Conservation (phyloP, 1,284 basidiomycete species). For the Boletus hoseneyae region DNA sequence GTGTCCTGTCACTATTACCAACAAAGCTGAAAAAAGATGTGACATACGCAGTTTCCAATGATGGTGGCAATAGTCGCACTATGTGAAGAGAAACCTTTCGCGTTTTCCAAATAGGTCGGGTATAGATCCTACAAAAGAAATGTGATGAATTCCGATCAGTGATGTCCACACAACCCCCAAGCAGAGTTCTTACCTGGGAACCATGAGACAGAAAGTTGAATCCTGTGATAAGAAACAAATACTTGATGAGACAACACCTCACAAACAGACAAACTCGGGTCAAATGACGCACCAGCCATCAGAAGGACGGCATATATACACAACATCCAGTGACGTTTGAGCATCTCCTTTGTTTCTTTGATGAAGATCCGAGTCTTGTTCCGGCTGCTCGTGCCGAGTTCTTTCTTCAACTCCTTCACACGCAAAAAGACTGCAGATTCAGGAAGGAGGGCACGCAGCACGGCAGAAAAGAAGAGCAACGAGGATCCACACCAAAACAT, state of each 20-base stretch:
- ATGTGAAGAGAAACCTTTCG: conserved; percentile 58
- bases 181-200: conserved; percentile 49
- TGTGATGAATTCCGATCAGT: conserved; percentile 5
- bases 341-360: conserved; percentile 68
- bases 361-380: conserved; percentile 74
- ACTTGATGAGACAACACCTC: neutral
- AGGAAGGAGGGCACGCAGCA: conserved; percentile 69
- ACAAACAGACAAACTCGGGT: neutral
- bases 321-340: conserved; percentile 81
- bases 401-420: conserved; percentile 50
- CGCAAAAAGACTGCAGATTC: conserved; percentile 78
- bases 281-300: conserved; percentile 61
- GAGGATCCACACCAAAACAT: conserved; percentile 72
- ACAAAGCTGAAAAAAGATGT: conserved; percentile 25
- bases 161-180: conserved; percentile 41
- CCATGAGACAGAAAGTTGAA: conserved; percentile 95
- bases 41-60: conserved; percentile 81
- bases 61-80: conserved; percentile 85
- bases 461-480: conserved; percentile 73
- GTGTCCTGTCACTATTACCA: conserved; percentile 71
- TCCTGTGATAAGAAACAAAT: conserved; percentile 38
- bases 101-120: conserved; percentile 72
- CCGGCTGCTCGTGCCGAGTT: conserved; percentile 34
- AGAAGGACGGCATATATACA: conserved; percentile 82
- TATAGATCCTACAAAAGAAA: conserved; percentile 55